phyloP scores from a whole-genome alignment of 1,284 basidiomycete species.

The Inonotus hispidus region DNA sequence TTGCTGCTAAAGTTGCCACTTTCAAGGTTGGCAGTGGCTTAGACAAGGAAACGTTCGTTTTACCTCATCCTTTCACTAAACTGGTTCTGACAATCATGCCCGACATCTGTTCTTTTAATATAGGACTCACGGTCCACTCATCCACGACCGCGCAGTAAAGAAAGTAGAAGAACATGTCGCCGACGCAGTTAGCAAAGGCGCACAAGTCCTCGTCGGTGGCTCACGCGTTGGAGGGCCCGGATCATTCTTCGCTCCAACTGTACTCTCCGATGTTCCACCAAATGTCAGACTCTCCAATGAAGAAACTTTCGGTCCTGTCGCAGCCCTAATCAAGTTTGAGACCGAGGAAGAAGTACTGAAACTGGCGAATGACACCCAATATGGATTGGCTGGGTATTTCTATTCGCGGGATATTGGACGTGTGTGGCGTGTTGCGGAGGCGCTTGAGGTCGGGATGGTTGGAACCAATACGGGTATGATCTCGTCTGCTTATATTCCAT shows the following conservation, averaged over 20 bases:
- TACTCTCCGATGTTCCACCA: conserved; percentile 81
- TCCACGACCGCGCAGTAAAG: conserved; percentile 79
- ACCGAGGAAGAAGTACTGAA: conserved; percentile 90
- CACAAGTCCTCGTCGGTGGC: conserved; percentile 86
- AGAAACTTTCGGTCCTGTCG: conserved; percentile 88
- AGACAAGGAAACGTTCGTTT: conserved; percentile 66
- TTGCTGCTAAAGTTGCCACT: conserved; percentile 77
- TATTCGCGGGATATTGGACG: conserved; percentile 87
- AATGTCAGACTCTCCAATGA: conserved; percentile 62
- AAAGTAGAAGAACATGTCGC: conserved; percentile 89
- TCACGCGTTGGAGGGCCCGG: conserved; percentile 44
- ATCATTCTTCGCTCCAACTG: conserved; percentile 80
- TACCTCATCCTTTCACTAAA: neutral
- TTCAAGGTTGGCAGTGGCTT: conserved; percentile 93
- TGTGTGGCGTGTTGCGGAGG: conserved; percentile 97
- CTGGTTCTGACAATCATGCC: neutral
- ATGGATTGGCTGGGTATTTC: conserved; percentile 93
- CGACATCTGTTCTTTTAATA: neutral
- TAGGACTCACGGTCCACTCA: conserved; percentile 88
- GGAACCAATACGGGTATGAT: conserved; percentile 83
- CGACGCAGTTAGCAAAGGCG: conserved; percentile 79
- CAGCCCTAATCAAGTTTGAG: conserved; percentile 77
- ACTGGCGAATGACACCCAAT: conserved; percentile 79
- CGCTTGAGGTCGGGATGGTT: conserved; percentile 95
- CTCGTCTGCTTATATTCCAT: conserved; percentile 80